Percentiles rank a stretch among this genome's conserved stretches.
Evolutionary conservation across 2,329 filamentous ascomycete genomes (phyloP).

Genomic region (Diaporthe velutina): DNA sequence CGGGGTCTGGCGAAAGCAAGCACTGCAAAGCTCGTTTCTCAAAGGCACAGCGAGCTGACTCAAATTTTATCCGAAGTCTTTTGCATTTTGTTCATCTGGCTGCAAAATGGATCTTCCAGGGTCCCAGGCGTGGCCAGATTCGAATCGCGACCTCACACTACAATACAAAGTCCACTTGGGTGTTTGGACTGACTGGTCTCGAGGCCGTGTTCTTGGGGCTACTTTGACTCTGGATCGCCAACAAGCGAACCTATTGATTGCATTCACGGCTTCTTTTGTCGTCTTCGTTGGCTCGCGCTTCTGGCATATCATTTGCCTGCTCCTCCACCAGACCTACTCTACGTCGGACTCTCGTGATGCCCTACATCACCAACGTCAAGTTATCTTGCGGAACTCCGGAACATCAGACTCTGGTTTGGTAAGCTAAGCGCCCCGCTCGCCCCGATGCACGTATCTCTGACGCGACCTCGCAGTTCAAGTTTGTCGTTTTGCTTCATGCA

Average conservation of each 20-base stretch:
- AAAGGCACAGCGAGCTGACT: too few relatives aligned
- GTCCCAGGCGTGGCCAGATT: constrained; percentile 5
- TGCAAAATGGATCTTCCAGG: not conserved
- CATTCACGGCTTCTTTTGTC: constrained; percentile 51
- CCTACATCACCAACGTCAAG: constrained; percentile 47
- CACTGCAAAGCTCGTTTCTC: not conserved
- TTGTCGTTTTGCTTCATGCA: not conserved
- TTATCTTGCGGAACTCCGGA: constrained; percentile 17
- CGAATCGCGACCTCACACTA: not conserved
- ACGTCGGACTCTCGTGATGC: constrained; percentile 41
- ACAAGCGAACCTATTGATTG: constrained; percentile 49
- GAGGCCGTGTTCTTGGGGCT: constrained; percentile 46
- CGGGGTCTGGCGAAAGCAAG: not conserved
- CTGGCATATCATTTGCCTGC: constrained; percentile 44
- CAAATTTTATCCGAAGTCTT: too few relatives aligned
- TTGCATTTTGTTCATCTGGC: not conserved
- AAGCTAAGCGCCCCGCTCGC: not conserved
- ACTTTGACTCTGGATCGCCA: constrained; percentile 48
- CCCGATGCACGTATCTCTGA: not conserved
- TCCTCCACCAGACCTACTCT: constrained; percentile 42
- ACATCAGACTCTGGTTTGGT: not conserved
- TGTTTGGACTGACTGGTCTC: constrained; percentile 50
- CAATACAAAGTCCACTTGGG: constrained; percentile 44
- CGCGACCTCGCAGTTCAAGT: not conserved
- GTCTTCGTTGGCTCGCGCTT: constrained; percentile 43